Percentiles rank a stretch among this genome's conserved stretches.
phyloP scores from a whole-genome alignment of 371 early-diverging fungal genomes.

The Mortierella sp. region DNA sequence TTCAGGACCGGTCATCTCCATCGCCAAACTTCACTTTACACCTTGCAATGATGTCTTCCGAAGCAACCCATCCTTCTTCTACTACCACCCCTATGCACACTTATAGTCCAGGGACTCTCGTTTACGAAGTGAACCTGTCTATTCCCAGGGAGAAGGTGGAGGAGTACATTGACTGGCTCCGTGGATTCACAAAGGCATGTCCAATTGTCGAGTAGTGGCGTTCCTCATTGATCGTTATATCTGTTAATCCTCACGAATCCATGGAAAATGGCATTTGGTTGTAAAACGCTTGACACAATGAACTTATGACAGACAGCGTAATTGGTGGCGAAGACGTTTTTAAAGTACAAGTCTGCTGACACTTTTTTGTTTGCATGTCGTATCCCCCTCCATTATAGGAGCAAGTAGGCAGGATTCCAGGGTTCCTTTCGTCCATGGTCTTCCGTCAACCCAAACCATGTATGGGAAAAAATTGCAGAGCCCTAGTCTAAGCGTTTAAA shows the following conservation, averaged over 20 bases:
- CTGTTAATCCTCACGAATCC: too few species aligned
- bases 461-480: conserved; percentile 3
- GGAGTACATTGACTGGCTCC: conserved; percentile 58
- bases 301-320: too few species aligned
- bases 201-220: neutral
- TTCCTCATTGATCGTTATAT: too few species aligned
- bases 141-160: conserved; percentile 58
- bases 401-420: conserved; percentile 49
- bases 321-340: too few species aligned
- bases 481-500: too few species aligned
- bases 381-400: conserved; percentile 15
- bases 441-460: conserved; percentile 65
- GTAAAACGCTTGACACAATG: too few species aligned
- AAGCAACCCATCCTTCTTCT: conserved; percentile 3
- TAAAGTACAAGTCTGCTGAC: neutral
- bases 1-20: too few species aligned
- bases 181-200: conserved; percentile 49
- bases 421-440: conserved; percentile 60
- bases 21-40: too few species aligned
- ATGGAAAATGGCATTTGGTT: too few species aligned
- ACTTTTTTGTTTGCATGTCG: neutral
- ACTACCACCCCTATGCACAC: conserved; percentile 24
- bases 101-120: conserved; percentile 53
- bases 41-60: conserved; percentile 24
- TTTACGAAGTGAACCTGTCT: conserved; percentile 66